Percentiles rank a stretch among this genome's conserved stretches.
Evolutionary conservation across 176 grass and related monocot species (phyloP).

Genomic region (Oryza longistaminata): DNA sequence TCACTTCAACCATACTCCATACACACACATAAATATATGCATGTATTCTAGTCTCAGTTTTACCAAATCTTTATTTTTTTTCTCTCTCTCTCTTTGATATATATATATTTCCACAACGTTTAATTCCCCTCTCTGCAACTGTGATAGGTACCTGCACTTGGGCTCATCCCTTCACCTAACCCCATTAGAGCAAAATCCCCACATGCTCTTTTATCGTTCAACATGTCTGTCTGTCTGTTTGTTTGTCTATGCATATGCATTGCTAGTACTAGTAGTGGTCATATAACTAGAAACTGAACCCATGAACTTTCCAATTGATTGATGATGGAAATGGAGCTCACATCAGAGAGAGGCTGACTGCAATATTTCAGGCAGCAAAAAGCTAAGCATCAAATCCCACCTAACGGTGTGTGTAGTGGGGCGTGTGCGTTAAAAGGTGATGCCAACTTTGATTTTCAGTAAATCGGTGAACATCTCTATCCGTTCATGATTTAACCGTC

Average conservation of each 20-base stretch:
- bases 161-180: slow-evolving; percentile 38
- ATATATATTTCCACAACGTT: slow-evolving; percentile 32
- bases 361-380: neutral
- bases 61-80: neutral
- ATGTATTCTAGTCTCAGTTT: neutral
- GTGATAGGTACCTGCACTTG: slow-evolving; percentile 24
- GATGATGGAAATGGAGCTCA: neutral
- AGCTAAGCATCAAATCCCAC: neutral
- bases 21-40: neutral
- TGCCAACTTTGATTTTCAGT: neutral
- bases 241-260: neutral
- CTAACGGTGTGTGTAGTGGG: neutral
- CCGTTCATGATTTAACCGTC: neutral
- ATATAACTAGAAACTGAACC: slow-evolving; percentile 33
- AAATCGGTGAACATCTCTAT: neutral
- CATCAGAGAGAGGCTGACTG: neutral
- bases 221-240: neutral
- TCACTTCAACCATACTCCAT: neutral
- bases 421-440: neutral
- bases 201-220: neutral
- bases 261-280: neutral
- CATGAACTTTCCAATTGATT: slow-evolving; percentile 16
- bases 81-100: neutral
- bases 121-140: slow-evolving; percentile 17
- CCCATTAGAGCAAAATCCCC: slow-evolving; percentile 16